Evolutionary conservation across 768 basidiomycete species (phyloP).

Genomic region (Russula emetica): DNA sequence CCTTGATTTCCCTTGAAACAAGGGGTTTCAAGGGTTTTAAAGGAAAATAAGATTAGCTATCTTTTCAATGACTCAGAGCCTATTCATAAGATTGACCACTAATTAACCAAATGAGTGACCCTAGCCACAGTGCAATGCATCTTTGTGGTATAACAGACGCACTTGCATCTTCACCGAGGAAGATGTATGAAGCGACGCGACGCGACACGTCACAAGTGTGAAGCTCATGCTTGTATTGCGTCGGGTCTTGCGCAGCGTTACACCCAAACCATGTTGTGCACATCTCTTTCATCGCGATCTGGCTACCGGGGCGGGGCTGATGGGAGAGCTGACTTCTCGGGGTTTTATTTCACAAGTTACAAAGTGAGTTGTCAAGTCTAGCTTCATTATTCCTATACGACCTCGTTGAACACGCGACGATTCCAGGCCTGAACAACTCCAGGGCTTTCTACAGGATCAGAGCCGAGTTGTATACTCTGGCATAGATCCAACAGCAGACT

Average conservation of each 20-base stretch:
- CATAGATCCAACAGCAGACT: slow-evolving; percentile 86
- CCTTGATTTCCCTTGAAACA: no score
- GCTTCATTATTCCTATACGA: not conserved
- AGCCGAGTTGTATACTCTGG: slow-evolving; percentile 73
- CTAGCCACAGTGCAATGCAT: no score
- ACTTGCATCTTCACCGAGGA: no score
- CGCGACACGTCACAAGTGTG: not conserved
- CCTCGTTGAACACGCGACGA: not conserved
- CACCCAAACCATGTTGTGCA: slow-evolving; percentile 2
- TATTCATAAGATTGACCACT: no score
- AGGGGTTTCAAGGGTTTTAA: no score
- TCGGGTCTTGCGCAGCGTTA: not conserved
- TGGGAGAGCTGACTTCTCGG: slow-evolving; percentile 21
- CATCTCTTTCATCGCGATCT: slow-evolving; percentile 3
- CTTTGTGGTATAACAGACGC: no score
- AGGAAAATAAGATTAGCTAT: no score
- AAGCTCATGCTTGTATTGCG: slow-evolving; percentile 7
- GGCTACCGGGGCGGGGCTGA: not conserved
- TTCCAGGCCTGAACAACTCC: slow-evolving; percentile 25
- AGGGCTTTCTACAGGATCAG: slow-evolving; percentile 13
- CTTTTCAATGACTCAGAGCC: no score
- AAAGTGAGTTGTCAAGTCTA: slow-evolving; percentile 16
- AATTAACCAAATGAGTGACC: no score
- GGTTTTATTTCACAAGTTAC: slow-evolving; percentile 28
- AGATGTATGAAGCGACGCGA: no score